Evolutionary conservation across 768 basidiomycete species (phyloP), one percentile per base, ranked within the genome.

Genomic region (Psilocybe subaeruginosa): DNA sequence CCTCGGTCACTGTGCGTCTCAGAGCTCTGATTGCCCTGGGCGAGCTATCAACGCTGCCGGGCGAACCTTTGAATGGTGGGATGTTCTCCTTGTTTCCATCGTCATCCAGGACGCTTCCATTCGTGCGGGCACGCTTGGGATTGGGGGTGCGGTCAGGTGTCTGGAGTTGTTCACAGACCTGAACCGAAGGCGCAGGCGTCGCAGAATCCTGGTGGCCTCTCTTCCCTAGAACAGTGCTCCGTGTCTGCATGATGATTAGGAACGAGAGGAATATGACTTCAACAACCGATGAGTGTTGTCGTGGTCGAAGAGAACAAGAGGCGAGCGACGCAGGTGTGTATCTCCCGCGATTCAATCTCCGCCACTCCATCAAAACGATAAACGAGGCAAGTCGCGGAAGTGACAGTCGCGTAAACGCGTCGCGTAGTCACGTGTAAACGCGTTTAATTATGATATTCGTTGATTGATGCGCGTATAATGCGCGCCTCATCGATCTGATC

Each of bases 31-130:
- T 67, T 16, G 77, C 73, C 60, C 84, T 77, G 4, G 82, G 76
- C 23, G 78, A 72, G 6, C 70, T 55, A 30, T 76, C 70, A 27
- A 64, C 68, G 46, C 70, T 78, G 64, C 81, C 60, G 11, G 71
- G 62, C 49, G 82, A 78, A 33, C 69, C 64, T 49, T 72, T 73
- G 64, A 82, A 80, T 1, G 90, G 90, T n/a, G 90, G 88, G 16
- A 91, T 80, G 66, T 92, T 92, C 72, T 92, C 90, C 77, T 92
- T 92, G 73, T 92, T 92, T 23, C 79, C 77, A 54, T 86, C 84
- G 45, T 81, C 84, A 62, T 88, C 87, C 17, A 80, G 56, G 33
- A 71, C 62, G 4, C 72, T 73, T 14, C 71, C 69, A 14, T 82
- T 79, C 16, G 80, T 84, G 55, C 85, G 82, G 47, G 81, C 74